These are phyloP conservation scores for Blastobotrys petasosporus DNA, from an alignment of 1,139 yeast species.

Conservation along the genomic window DNA sequence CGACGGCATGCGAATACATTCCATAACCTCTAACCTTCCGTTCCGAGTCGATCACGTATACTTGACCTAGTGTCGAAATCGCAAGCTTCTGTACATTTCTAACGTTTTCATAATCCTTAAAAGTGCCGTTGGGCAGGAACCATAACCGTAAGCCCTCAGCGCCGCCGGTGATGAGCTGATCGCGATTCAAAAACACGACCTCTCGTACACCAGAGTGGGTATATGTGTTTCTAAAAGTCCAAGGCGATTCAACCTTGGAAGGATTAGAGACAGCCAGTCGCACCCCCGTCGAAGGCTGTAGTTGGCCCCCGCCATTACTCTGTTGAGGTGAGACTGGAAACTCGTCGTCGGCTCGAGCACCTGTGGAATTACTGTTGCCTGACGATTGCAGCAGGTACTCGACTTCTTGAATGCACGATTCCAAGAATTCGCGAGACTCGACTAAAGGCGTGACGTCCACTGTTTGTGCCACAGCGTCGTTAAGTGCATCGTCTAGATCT, in stretches of 20 bases:
- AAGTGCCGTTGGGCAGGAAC: not conserved
- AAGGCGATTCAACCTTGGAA: slow-evolving; percentile 9
- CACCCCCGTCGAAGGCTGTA: not conserved
- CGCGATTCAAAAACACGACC: not conserved
- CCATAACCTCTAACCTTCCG: no score
- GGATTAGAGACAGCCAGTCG: slow-evolving; percentile 10
- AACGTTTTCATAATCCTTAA: not conserved
- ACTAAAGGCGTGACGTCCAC: slow-evolving; percentile 28
- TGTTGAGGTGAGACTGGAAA: not conserved
- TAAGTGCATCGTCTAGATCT: slow-evolving; percentile 9
- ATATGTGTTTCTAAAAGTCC: slow-evolving; percentile 1
- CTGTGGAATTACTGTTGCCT: slow-evolving; percentile 12
- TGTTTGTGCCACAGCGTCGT: slow-evolving; percentile 11
- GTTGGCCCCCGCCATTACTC: not conserved
- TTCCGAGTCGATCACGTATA: no score
- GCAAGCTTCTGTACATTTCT: no score
- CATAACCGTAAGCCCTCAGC: slow-evolving; percentile 4
- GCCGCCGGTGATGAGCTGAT: slow-evolving; percentile 1
- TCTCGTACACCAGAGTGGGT: not conserved
- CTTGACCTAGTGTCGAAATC: no score
- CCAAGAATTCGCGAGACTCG: slow-evolving; percentile 31
- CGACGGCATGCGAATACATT: no score
- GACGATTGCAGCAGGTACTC: slow-evolving; percentile 31
- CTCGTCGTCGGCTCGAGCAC: slow-evolving; percentile 2
- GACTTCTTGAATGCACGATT: slow-evolving; percentile 34